These are phyloP conservation scores for Ammopiptanthus mongolicus DNA, from an alignment of 306 rosid species.

Conservation along the genomic window DNA sequence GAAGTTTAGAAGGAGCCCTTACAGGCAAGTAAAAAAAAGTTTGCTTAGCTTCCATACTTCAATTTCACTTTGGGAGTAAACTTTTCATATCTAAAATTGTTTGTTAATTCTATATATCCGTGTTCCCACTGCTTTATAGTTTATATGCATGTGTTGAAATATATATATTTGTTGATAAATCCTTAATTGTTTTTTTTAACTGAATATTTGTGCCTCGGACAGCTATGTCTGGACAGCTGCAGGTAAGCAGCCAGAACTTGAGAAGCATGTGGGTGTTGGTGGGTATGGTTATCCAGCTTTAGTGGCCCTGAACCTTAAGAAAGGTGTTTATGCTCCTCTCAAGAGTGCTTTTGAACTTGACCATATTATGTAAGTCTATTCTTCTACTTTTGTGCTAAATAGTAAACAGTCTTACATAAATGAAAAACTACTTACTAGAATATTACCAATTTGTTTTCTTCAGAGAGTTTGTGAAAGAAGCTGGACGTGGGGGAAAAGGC, in stretches of 20 bases:
- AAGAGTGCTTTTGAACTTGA: constrained; percentile 93
- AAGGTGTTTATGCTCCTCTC: constrained; percentile 88
- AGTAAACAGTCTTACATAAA: not conserved
- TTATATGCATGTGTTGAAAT: not conserved
- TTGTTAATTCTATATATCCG: not conserved
- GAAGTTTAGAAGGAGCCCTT: constrained; percentile 87
- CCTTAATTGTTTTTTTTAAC: not conserved
- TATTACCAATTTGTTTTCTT: constrained; percentile 10
- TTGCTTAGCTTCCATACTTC: not conserved
- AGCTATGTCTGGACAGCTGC: constrained; percentile 96
- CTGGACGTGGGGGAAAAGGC: constrained; percentile 90
- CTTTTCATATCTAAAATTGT: not conserved
- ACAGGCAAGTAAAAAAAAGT: constrained; percentile 49
- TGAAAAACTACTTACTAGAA: not conserved
- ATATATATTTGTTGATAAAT: not conserved
- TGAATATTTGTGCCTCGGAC: constrained; percentile 15
- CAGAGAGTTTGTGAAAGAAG: constrained; percentile 89
- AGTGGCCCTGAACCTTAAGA: constrained; percentile 86
- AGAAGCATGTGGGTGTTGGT: constrained; percentile 86
- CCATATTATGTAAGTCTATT: constrained; percentile 61
- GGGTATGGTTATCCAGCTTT: constrained; percentile 99
- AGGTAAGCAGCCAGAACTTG: constrained; percentile 88
- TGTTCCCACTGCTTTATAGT: constrained; percentile 1
- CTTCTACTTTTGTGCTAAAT: not conserved
- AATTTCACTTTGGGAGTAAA: not conserved